Evolutionary conservation across 352 stramenopile species (phyloP), one percentile per base, ranked within the genome.

Genomic region (Phytopythium boreale): DNA sequence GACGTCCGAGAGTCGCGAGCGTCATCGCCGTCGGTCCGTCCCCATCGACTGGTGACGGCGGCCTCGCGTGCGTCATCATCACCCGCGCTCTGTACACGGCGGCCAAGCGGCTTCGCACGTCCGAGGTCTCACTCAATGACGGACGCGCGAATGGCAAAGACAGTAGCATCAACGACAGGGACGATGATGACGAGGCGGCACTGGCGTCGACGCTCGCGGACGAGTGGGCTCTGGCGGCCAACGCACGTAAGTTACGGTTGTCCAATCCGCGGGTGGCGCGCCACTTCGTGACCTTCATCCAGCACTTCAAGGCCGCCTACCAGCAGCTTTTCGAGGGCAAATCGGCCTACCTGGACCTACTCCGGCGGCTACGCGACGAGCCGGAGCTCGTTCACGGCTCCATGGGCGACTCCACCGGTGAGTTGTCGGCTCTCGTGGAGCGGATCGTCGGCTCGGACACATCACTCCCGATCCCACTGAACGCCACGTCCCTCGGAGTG

Each of bases 291-390:
- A 87, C 69, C 3, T 90, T 92, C 68, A 86, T 94, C 22, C 80
- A 87, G 59, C 79, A 87, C 61, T 94, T 94, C 56, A 90, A 94
- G 56, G 73, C 76, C 7, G 78, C 80, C 2, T 90, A 92, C 62
- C 84, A 83, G 52, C 76, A 90, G 39, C 91, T 91, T 51, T 90
- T 92, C 56, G 76, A 79, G 37, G 85, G 85, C 19, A 88, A 88
- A 67, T 92, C 80, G 5, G 59, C 90, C 29, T 94, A 92, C 59
- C 67, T 89, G 12, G 79, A 92, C 44, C 66, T 94, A 10, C 74
- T 92, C 3, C 78, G 83, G 26, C 74, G 84, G 15, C 72, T 94
- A 39, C 69, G 89, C 50, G 63, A 76, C 14, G 84, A 94, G n/a
- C 73, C 80, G 0, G 59, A 70, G 59, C 51, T 92, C 1, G 66